Evolutionary conservation across 1,284 basidiomycete species (phyloP).

Genomic region (Moesziomyces aphidis): DNA sequence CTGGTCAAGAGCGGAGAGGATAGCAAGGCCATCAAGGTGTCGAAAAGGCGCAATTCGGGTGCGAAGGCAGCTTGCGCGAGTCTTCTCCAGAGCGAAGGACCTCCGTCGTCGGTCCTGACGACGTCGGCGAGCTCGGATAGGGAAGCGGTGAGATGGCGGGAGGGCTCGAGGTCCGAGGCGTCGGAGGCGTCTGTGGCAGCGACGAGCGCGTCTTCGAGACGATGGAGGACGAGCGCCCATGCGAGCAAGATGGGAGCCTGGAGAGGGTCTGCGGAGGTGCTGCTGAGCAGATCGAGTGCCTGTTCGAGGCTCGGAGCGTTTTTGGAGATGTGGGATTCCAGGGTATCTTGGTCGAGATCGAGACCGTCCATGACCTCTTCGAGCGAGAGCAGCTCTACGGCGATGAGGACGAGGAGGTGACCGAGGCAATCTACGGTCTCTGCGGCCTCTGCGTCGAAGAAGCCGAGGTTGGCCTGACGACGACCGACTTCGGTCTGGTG

Average conservation of each 20-base stretch:
- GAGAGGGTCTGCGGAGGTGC: conserved; percentile 72
- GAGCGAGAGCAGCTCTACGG: conserved; percentile 82
- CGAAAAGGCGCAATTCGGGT: conserved; percentile 62
- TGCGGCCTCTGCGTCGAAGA: conserved; percentile 76
- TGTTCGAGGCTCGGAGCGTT: conserved; percentile 37
- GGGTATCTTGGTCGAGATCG: conserved; percentile 15
- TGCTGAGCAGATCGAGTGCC: conserved; percentile 74
- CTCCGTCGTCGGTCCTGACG: conserved; percentile 49
- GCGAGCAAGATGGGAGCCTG: conserved; percentile 78
- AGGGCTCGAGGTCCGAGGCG: conserved; percentile 45
- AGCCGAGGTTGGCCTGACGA: conserved; percentile 75
- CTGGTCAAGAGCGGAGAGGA: conserved; percentile 63
- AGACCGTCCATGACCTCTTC: conserved; percentile 75
- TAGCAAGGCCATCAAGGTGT: conserved; percentile 58
- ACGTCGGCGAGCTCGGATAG: conserved; percentile 32
- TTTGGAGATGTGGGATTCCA: conserved; percentile 18
- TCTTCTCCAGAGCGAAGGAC: conserved; percentile 66
- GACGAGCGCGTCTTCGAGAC: conserved; percentile 61
- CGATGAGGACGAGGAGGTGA: conserved; percentile 80
- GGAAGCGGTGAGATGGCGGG: conserved; percentile 29
- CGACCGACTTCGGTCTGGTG: conserved; percentile 78
- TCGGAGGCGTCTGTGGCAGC: conserved; percentile 27
- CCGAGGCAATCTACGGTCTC: conserved; percentile 77
- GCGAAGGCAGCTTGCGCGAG: conserved; percentile 67
- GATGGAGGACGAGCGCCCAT: conserved; percentile 79